Evolutionary conservation across 352 stramenopile species (phyloP), one percentile per base, ranked within the genome.

Genomic region (Globisporangium echinulatum): DNA sequence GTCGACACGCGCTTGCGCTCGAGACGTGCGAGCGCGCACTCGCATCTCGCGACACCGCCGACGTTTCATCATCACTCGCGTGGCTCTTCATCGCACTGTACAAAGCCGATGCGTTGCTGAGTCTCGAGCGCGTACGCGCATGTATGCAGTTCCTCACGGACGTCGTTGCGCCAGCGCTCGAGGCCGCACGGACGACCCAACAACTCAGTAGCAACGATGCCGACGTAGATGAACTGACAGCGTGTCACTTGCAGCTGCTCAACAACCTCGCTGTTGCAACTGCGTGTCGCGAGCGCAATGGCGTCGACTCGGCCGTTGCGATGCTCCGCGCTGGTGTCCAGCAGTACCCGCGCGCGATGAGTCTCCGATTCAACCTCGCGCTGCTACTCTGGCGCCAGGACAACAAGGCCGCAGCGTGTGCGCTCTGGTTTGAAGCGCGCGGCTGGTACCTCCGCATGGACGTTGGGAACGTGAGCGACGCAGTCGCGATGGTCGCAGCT

Each of bases 101-200:
- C 67, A 87, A 81, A 64, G 78, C 82, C 3, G 85, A 95, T 37
- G 80, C 83, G 11, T 66, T 93, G 36, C 54, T 95, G 17, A 89
- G 82, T 57, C 68, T 93, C 47, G 83, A 92, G 58, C 72, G 70
- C n/a, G 71, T 92, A 2, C 62, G 75, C 38, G 80, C 88, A 36
- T 91, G 79, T 46, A 62, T 69, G 2, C 36, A 64, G 19, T 77
- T 77, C 7, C 63, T 95, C 8, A 63, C 68, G 10, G 38, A 64
- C 1, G 52, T 55, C 38, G 68, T 77, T 14, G 52, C 84, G 47
- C 76, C 66, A 1, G 13, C n/a, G 13, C 13, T 48, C 13, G 63
- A 71, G 46, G 56, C 77, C 4, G 19, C 38, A 4, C 38, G 46
- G 5, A 5, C 52, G 4, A 5, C 58, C 5, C 15, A 42, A 1